phyloP scores from a whole-genome alignment of 108 stramenopile species.

The Cyclotella distinguenda region DNA sequence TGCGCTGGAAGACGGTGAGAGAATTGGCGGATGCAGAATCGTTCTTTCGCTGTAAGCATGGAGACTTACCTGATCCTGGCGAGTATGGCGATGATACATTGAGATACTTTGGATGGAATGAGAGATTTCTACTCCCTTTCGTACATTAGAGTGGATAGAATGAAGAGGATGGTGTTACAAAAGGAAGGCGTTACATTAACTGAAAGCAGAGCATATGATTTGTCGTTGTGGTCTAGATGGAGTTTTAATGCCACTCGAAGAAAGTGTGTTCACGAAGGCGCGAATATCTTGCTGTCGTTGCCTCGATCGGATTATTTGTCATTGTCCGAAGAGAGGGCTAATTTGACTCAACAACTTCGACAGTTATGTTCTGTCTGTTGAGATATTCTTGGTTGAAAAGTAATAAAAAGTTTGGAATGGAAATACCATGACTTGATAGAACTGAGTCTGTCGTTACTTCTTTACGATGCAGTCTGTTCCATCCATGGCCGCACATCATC shows the following conservation, averaged over 20 bases:
- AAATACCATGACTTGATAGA: no score
- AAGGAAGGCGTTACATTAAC: background rate
- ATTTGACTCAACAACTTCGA: constrained; percentile 9
- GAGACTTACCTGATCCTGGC: constrained; percentile 40
- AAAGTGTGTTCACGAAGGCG: constrained; percentile 34
- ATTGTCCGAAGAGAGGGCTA: constrained; percentile 22
- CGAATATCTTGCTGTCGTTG: constrained; percentile 33
- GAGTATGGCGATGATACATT: constrained; percentile 33
- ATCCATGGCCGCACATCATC: no score
- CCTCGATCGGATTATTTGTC: constrained; percentile 22
- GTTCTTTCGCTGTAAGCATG: constrained; percentile 43
- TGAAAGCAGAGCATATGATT: background rate
- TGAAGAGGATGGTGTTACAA: background rate
- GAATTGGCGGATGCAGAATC: constrained; percentile 27
- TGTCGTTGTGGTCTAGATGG: constrained; percentile 37
- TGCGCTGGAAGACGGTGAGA: constrained; percentile 28
- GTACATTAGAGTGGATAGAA: constrained; percentile 28
- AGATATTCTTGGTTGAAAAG: no score
- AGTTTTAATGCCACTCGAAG: constrained; percentile 40
- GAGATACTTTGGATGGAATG: constrained; percentile 44
- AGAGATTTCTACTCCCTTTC: constrained; percentile 37
- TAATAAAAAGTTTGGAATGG: no score
- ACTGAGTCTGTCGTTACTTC: no score
- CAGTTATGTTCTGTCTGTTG: constrained; percentile 29
- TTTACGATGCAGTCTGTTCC: no score